Evolutionary conservation across 2,329 filamentous ascomycete genomes (phyloP).

Genomic region (Aspergillus intermedius): DNA sequence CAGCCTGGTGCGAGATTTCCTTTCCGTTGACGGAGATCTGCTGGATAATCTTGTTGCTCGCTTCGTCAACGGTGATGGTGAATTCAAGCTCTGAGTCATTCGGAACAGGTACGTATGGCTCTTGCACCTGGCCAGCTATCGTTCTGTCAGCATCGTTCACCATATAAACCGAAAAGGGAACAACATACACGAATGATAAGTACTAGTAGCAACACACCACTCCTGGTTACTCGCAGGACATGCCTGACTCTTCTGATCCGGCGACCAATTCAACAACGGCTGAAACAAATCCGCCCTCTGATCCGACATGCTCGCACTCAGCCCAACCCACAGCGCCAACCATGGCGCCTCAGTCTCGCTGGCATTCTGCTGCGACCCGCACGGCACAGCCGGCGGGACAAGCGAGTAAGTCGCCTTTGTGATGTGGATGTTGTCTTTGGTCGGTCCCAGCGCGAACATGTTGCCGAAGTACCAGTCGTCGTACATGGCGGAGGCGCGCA

Average conservation of each 20-base stretch:
- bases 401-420: conserved; percentile 7
- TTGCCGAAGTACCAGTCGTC: conserved; percentile 7
- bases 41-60: not conserved
- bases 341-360: conserved; percentile 1
- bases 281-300: conserved; percentile 4
- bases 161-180: not conserved
- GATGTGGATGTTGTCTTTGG: conserved; percentile 3
- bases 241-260: conserved; percentile 5
- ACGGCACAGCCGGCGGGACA: conserved; percentile 1
- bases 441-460: conserved; percentile 4
- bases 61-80: not conserved
- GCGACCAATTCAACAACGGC: conserved; percentile 8
- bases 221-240: conserved; percentile 3
- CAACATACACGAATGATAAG: conserved; percentile 3
- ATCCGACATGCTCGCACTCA: conserved; percentile 3
- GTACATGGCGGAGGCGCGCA: conserved; percentile 1
- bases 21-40: not conserved
- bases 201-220: conserved; percentile 6
- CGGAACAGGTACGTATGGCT: not conserved
- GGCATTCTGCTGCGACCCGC: not conserved
- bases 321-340: conserved; percentile 6
- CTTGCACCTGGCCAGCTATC: not conserved
- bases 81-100: not conserved
- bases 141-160: not conserved
- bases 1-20: conserved; percentile 4